Evolutionary conservation across 768 basidiomycete species (phyloP).

Genomic region (Zangia roseola): DNA sequence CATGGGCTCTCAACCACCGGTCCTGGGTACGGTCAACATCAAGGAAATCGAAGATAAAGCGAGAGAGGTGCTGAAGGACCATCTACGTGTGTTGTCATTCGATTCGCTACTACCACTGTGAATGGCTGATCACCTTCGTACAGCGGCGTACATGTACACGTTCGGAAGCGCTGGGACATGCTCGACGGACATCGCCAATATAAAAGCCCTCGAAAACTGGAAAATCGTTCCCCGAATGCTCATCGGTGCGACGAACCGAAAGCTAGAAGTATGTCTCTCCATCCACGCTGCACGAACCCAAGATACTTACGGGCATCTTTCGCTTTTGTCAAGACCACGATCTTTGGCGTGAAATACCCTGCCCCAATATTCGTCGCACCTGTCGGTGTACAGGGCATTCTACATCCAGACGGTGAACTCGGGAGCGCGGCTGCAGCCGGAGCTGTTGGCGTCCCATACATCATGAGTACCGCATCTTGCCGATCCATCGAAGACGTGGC

Average conservation of each 20-base stretch:
- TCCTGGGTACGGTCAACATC: slow-evolving; percentile 57
- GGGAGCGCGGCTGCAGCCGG: slow-evolving; percentile 65
- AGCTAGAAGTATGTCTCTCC: slow-evolving; percentile 52
- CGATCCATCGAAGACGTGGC: slow-evolving; percentile 80
- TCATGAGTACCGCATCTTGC: slow-evolving; percentile 73
- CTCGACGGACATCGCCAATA: slow-evolving; percentile 67
- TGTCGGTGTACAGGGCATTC: slow-evolving; percentile 76
- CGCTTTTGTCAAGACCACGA: slow-evolving; percentile 48
- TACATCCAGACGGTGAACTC: slow-evolving; percentile 69
- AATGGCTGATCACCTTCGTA: not conserved
- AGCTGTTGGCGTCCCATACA: slow-evolving; percentile 62
- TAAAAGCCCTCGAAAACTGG: slow-evolving; percentile 60
- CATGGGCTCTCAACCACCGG: slow-evolving; percentile 11
- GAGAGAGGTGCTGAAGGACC: slow-evolving; percentile 56
- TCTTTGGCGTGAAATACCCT: slow-evolving; percentile 65
- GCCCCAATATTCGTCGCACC: slow-evolving; percentile 68
- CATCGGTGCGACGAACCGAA: slow-evolving; percentile 54
- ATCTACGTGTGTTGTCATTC: slow-evolving; percentile 42
- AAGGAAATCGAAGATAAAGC: slow-evolving; percentile 69
- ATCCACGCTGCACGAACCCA: too few relatives aligned
- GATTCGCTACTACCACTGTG: not conserved
- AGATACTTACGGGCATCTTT: not conserved
- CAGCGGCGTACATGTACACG: slow-evolving; percentile 74
- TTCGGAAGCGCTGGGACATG: slow-evolving; percentile 74
- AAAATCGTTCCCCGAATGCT: slow-evolving; percentile 84